Evolutionary conservation across 2,329 filamentous ascomycete species (phyloP).

Genomic region (Pseudocercospora ulei): DNA sequence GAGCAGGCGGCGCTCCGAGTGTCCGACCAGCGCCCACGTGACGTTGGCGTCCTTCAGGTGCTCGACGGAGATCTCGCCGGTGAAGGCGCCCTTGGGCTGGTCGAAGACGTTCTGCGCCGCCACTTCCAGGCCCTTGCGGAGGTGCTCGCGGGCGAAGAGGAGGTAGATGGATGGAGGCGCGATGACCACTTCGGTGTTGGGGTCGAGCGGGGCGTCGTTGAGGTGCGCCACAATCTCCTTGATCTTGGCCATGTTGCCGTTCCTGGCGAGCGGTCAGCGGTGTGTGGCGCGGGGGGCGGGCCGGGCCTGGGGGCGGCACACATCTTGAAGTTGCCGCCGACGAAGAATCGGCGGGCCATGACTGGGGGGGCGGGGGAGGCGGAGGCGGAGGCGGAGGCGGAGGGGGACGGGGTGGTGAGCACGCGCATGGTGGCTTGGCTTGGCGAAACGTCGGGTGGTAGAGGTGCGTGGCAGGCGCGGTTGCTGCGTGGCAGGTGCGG

Average conservation of each 20-base stretch:
- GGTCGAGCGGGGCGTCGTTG: conserved; percentile 72
- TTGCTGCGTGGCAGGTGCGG: no score
- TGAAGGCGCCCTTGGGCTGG: conserved; percentile 81
- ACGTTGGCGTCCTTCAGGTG: conserved; percentile 85
- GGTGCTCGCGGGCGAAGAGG: conserved; percentile 68
- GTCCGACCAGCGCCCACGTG: conserved; percentile 83
- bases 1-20: conserved; percentile 89
- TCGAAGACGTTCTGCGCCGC: conserved; percentile 96
- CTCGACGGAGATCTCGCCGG: conserved; percentile 84
- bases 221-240: conserved; percentile 80
- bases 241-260: conserved; percentile 58
- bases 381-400: no score
- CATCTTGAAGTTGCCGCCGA: conserved; percentile 87
- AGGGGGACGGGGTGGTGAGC: not conserved
- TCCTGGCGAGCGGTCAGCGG: conserved; percentile 51
- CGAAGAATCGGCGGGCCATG: conserved; percentile 40
- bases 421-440: no score
- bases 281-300: conserved; percentile 19
- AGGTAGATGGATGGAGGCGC: conserved; percentile 87
- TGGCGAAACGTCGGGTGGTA: no score
- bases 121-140: conserved; percentile 68
- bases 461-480: no score
- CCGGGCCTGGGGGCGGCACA: no score
- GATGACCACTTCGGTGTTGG: conserved; percentile 83
- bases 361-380: conserved; percentile 26